These are phyloP conservation scores for Hemileia vastatrix DNA, from an alignment of 1,284 basidiomycete species.

Conservation along the genomic window DNA sequence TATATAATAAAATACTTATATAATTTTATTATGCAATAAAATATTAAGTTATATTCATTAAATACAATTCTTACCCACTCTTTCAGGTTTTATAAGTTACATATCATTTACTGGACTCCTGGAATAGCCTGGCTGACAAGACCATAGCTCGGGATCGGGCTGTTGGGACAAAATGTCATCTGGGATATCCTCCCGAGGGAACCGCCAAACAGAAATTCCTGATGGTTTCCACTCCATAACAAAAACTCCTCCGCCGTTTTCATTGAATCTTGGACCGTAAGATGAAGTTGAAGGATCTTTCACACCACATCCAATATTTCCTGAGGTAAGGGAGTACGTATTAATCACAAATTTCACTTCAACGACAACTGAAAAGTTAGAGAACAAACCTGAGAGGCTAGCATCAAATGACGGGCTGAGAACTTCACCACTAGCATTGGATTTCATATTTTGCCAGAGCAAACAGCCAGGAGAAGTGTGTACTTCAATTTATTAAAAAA, in stretches of 20 bases:
- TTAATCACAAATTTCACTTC: not conserved
- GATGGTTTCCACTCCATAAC: conserved; percentile 59
- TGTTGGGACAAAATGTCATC: conserved; percentile 53
- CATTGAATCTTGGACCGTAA: conserved; percentile 65
- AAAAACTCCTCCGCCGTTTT: conserved; percentile 61
- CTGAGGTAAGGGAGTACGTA: conserved; percentile 26
- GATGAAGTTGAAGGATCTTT: conserved; percentile 51
- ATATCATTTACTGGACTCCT: too few relatives aligned
- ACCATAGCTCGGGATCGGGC: conserved; percentile 57
- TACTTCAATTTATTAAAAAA: conserved; percentile 44
- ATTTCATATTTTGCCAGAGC: conserved; percentile 48
- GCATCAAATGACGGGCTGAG: conserved; percentile 12
- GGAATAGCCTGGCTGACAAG: not conserved
- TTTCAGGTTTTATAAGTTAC: too few relatives aligned
- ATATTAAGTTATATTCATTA: too few relatives aligned
- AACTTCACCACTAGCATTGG: conserved; percentile 39
- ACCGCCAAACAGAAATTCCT: conserved; percentile 61
- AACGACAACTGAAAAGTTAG: not conserved
- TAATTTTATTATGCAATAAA: too few relatives aligned
- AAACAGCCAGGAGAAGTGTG: conserved; percentile 57
- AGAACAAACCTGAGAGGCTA: conserved; percentile 4
- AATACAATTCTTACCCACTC: too few relatives aligned
- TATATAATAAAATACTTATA: too few relatives aligned
- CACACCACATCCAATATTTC: conserved; percentile 62
- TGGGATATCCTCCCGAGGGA: conserved; percentile 49